These are phyloP conservation scores for Epichloe sp. DNA, from an alignment of 2,329 filamentous ascomycete genomes.

Conservation along the genomic window DNA sequence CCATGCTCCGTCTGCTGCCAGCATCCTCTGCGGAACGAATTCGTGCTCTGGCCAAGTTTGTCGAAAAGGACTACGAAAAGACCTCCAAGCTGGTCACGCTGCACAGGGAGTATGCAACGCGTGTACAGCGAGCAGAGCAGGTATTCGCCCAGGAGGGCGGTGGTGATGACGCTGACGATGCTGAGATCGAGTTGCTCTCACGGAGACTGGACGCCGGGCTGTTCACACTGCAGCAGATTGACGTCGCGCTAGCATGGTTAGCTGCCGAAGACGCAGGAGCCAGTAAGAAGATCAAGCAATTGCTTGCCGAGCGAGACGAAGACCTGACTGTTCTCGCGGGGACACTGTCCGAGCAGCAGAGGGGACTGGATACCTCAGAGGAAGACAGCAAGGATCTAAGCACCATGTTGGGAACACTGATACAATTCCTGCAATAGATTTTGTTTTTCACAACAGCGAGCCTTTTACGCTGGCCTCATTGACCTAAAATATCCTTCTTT, in stretches of 20 bases:
- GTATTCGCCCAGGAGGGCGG: slow-evolving; percentile 22
- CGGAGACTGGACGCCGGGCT: slow-evolving; percentile 71
- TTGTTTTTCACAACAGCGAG: not conserved
- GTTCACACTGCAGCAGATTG: slow-evolving; percentile 69
- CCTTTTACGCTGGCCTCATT: not conserved
- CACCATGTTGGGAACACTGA: slow-evolving; percentile 41
- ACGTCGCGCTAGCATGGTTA: slow-evolving; percentile 81
- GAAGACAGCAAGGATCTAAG: slow-evolving; percentile 43
- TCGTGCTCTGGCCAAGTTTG: slow-evolving; percentile 80
- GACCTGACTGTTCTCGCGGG: slow-evolving; percentile 46
- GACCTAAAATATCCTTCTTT: too few relatives aligned
- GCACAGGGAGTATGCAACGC: slow-evolving; percentile 53
- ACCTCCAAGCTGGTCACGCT: slow-evolving; percentile 57
- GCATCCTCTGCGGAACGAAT: slow-evolving; percentile 68
- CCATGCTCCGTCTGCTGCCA: slow-evolving; percentile 66
- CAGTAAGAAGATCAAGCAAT: slow-evolving; percentile 44
- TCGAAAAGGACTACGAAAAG: slow-evolving; percentile 90
- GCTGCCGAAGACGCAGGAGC: slow-evolving; percentile 78
- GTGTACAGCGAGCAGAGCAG: slow-evolving; percentile 45
- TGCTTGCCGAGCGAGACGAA: slow-evolving; percentile 58
- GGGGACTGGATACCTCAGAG: slow-evolving; percentile 41
- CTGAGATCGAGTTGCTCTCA: slow-evolving; percentile 60
- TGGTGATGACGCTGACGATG: slow-evolving; percentile 28
- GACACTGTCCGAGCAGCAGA: slow-evolving; percentile 51
- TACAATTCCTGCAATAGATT: slow-evolving; percentile 31